Conservation (phyloP, 108 stramenopile genomes). For the Bacterosira constricta region DNA sequence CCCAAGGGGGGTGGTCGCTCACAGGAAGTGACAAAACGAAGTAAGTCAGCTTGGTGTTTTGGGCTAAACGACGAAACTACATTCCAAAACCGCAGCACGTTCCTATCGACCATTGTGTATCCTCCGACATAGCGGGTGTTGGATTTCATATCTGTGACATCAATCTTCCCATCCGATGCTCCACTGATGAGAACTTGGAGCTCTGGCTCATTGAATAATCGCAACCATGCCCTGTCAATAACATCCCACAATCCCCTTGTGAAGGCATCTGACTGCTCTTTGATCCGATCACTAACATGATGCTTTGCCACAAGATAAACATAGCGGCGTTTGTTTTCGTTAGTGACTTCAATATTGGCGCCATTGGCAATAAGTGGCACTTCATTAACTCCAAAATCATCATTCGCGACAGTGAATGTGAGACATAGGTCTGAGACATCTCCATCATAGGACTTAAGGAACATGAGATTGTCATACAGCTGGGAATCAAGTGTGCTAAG, state of each 20-base stretch:
- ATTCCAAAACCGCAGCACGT: constrained; percentile 90
- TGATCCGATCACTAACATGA: constrained; percentile 90
- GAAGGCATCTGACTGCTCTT: constrained; percentile 92
- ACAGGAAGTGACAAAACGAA: constrained; percentile 97
- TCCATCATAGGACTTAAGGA: constrained; percentile 94
- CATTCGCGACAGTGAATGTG: constrained; percentile 90
- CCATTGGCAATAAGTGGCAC: constrained; percentile 92
- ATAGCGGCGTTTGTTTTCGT: constrained; percentile 75
- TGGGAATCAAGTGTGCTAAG: constrained; percentile 89
- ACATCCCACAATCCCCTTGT: constrained; percentile 94
- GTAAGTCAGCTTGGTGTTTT: constrained; percentile 86
- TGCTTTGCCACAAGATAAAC: constrained; percentile 93
- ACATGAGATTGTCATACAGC: constrained; percentile 95
- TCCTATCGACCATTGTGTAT: constrained; percentile 81
- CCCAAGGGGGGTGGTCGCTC: constrained; percentile 97
- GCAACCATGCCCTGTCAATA: constrained; percentile 88
- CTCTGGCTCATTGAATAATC: constrained; percentile 96
- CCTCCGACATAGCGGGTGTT: constrained; percentile 93
- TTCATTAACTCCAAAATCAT: constrained; percentile 87
- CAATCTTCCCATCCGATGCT: constrained; percentile 82
- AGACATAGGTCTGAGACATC: constrained; percentile 93
- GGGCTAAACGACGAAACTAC: constrained; percentile 72
- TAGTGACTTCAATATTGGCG: constrained; percentile 83
- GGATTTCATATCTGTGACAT: constrained; percentile 89
- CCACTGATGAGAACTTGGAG: constrained; percentile 94